Conservation (phyloP, 1,139 yeast genomes). For the Yamadazyma dushanensis region DNA sequence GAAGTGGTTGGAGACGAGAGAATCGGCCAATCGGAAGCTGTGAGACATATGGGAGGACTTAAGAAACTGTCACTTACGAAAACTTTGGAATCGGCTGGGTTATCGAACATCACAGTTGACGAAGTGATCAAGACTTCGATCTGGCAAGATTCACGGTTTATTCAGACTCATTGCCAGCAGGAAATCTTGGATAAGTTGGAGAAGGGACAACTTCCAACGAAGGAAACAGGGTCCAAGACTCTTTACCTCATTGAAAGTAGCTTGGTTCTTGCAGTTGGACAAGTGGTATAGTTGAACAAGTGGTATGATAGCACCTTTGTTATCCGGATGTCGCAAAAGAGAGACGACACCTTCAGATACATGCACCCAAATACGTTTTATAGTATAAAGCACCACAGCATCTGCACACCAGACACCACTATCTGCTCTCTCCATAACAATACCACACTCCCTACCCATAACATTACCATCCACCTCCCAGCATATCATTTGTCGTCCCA, state of each 20-base stretch:
- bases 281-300: no score
- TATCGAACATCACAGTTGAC: slow-evolving; percentile 24
- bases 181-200: slow-evolving; percentile 16
- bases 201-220: slow-evolving; percentile 18
- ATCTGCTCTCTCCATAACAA: no score
- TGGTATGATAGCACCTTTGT: no score
- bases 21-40: slow-evolving; percentile 16
- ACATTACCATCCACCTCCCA: no score
- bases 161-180: slow-evolving; percentile 25
- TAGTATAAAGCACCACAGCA: no score
- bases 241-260: slow-evolving; percentile 21
- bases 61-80: slow-evolving; percentile 23
- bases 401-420: no score
- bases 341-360: no score
- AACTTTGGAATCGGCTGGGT: slow-evolving; percentile 25
- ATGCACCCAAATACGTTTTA: no score
- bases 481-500: no score
- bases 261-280: slow-evolving; percentile 27
- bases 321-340: no score
- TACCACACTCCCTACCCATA: no score
- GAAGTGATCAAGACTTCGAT: slow-evolving; percentile 20
- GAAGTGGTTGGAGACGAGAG: slow-evolving; percentile 5
- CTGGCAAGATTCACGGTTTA: slow-evolving; percentile 27
- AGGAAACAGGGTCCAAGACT: slow-evolving; percentile 13
- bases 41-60: slow-evolving; percentile 39